A percentile compares a stretch with the other conserved stretches of the same genome.
These are phyloP conservation scores for Cavenderia fasciculata DNA, from an alignment of 78 protist species.

Conservation along the genomic window DNA sequence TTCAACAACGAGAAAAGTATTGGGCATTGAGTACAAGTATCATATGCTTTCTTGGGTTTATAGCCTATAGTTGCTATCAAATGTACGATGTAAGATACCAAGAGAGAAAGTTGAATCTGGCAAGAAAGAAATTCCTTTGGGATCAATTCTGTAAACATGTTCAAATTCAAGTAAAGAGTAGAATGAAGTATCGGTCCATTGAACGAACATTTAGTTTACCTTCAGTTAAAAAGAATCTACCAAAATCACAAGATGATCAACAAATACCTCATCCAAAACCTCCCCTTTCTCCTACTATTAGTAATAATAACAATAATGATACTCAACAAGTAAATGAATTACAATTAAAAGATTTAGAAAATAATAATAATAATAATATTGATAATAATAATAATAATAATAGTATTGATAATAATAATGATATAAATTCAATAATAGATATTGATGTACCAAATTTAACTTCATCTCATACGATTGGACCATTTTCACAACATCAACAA, in stretches of 20 bases:
- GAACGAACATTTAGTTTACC: background rate
- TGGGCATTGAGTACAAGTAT: conserved; percentile 25
- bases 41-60: conserved; percentile 12
- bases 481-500: too few species aligned
- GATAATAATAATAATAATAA: background rate
- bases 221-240: background rate
- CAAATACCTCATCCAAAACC: too few species aligned
- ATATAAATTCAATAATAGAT: conserved; percentile 14
- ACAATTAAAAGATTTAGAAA: too few species aligned
- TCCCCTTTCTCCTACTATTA: too few species aligned
- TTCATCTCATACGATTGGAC: too few species aligned
- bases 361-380: too few species aligned
- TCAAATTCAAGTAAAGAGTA: background rate
- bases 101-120: background rate
- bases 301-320: too few species aligned
- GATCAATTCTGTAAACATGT: conserved; percentile 27
- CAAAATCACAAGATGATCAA: too few species aligned
- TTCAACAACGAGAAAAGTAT: background rate
- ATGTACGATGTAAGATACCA: conserved; percentile 12
- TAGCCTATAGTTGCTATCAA: conserved; percentile 10
- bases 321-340: too few species aligned
- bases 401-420: background rate
- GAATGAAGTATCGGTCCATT: background rate
- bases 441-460: too few species aligned
- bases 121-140: conserved; percentile 18